Conservation (phyloP, 176 grass and related monocot genomes). For the Bonia amplexicaulis region DNA sequence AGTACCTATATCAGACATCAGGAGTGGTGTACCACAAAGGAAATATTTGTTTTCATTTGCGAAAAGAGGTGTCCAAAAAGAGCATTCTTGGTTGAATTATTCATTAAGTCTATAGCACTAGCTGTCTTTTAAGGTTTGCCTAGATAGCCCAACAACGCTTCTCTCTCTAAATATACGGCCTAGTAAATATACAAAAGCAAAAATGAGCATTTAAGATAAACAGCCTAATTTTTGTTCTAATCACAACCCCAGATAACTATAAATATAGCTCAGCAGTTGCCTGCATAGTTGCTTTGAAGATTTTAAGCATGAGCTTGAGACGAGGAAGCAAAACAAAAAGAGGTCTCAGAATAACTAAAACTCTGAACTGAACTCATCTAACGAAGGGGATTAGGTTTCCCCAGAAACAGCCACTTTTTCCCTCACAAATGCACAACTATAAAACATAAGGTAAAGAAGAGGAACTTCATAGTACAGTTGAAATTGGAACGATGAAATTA, state of each 20-base stretch:
- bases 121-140: not conserved
- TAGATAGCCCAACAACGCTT: conserved; percentile 4
- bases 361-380: not conserved
- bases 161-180: not conserved
- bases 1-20: conserved; percentile 6
- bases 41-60: conserved; percentile 9
- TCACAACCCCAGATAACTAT: not conserved
- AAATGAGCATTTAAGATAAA: not conserved
- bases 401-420: not conserved
- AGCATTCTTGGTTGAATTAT: not conserved
- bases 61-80: not conserved
- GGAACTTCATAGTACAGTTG: not conserved
- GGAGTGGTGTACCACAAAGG: not conserved
- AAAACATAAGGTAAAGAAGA: not conserved
- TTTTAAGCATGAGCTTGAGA: not conserved
- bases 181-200: not conserved
- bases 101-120: too few relatives aligned
- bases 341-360: not conserved
- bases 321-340: not conserved
- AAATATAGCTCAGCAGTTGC: not conserved
- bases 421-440: not conserved
- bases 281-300: not conserved
- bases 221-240: not conserved
- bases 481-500: not conserved
- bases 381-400: not conserved